Conservation (phyloP, 495 filamentous ascomycete genomes). For the Aspergillus funiculosus region DNA sequence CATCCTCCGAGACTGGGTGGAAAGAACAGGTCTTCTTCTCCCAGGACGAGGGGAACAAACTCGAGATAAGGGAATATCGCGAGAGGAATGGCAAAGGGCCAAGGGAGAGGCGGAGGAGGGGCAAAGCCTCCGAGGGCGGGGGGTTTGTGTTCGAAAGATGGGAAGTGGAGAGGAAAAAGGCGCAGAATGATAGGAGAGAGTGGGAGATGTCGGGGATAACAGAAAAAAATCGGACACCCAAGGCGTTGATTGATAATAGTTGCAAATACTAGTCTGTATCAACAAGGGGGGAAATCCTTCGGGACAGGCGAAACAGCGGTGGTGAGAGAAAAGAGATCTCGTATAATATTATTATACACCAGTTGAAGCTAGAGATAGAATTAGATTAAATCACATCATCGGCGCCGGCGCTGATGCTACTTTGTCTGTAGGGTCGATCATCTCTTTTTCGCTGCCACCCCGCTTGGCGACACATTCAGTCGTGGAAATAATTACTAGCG, state of each 20-base stretch:
- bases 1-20: constrained; percentile 11
- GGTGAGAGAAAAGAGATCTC: too few relatives aligned
- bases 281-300: too few relatives aligned
- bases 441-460: neutral
- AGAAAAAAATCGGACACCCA: neutral
- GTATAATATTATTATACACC: too few relatives aligned
- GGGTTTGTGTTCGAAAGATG: neutral
- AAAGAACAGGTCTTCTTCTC: constrained; percentile 15
- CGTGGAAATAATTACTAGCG: too few relatives aligned
- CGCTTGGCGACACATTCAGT: constrained; percentile 4
- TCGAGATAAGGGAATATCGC: constrained; percentile 16
- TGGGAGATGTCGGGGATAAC: constrained; percentile 13
- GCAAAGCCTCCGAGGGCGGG: constrained; percentile 14
- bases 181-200: neutral
- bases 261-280: too few relatives aligned
- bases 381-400: constrained; percentile 20
- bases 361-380: too few relatives aligned
- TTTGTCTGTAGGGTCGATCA: constrained; percentile 8
- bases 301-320: too few relatives aligned
- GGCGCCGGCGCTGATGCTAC: constrained; percentile 15
- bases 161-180: constrained; percentile 10
- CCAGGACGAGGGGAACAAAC: constrained; percentile 16
- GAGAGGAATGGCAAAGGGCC: constrained; percentile 4
- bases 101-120: constrained; percentile 13
- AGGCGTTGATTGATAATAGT: constrained; percentile 4